Percentiles rank a stretch among this genome's conserved stretches.
These are phyloP conservation scores for Ilyonectria destructans DNA, from an alignment of 2,329 filamentous ascomycete genomes.

Conservation along the genomic window DNA sequence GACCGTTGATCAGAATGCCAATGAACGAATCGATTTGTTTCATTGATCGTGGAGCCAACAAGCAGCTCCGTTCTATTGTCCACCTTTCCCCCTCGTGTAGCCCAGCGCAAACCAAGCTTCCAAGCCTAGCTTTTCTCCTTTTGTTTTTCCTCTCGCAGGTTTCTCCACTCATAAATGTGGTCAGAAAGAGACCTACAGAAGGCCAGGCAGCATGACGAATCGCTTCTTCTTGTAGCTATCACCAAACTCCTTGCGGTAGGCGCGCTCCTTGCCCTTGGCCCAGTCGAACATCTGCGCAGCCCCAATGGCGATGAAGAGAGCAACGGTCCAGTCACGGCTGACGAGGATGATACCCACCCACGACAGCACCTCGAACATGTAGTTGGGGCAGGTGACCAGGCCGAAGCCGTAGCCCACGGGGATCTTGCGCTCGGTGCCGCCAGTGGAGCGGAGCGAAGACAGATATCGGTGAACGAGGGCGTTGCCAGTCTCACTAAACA, in stretches of 20 bases:
- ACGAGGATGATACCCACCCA: conserved; percentile 89
- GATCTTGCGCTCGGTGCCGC: conserved; percentile 90
- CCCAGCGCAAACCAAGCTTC: not conserved
- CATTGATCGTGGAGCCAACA: not conserved
- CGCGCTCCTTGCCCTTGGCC: conserved; percentile 92
- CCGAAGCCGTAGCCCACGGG: conserved; percentile 88
- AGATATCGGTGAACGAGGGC: conserved; percentile 86
- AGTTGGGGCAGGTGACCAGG: conserved; percentile 96
- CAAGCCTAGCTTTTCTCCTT: not conserved
- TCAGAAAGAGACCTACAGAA: conserved; percentile 69
- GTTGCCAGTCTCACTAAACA: conserved; percentile 86
- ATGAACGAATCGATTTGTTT: conserved; percentile 3
- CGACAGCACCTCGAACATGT: conserved; percentile 91
- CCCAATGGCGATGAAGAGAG: conserved; percentile 83
- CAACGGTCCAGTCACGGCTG: conserved; percentile 84
- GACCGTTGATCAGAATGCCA: conserved; percentile 17
- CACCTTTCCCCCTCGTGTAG: not conserved
- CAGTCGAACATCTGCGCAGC: conserved; percentile 86
- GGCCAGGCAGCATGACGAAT: conserved; percentile 84
- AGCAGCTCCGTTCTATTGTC: not conserved
- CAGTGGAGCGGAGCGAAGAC: conserved; percentile 81
- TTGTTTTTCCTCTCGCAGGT: not conserved
- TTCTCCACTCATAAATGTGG: not conserved
- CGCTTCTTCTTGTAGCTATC: conserved; percentile 97
- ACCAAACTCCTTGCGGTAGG: conserved; percentile 92